Base-by-base conservation (phyloP, 1,139 yeast species). In the Magnusiomyces magnusii region DNA sequence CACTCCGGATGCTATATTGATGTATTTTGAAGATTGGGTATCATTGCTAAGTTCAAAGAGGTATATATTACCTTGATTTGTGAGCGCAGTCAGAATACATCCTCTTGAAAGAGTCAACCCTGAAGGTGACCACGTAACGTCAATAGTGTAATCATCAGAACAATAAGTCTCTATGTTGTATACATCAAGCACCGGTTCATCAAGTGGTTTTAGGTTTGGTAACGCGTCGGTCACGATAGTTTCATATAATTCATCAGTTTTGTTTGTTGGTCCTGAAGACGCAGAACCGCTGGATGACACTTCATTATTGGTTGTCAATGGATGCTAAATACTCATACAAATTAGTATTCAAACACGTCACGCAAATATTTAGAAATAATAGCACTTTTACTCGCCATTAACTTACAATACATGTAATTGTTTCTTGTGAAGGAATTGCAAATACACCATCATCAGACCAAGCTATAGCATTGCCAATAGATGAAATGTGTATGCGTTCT, bases 121-220 rank as follows among this genome's bases (percentile, higher is more conserved):
- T 24, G 55, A 52, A 25, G 55, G 55, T n/a, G 55, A 52, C 55
- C 55, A 52, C 15, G 25, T 17, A 25, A 41, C n/a, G 15, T 3
- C 31, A 17, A 39, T n/a, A 17, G 10, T 19, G 24, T 24, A 39
- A 39, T 52, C 47, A 31, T 52, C 55, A 2, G 55, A 41, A 24
- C 49, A 39, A 36, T 41, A 52, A 3, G 55, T 41, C 19, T 52
- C 55, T 17, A 52, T 41, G 17, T 52, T 42, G 47, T 24, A 52
- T 17, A 23, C 23, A 3, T 41, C 34, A 3, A 41, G 23, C n/a
- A 17, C 21, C 1, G 47, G 27, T n/a, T 52, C 55, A 19, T 31
- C 55, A 3, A 52, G 47, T 3, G 55, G 55, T 41, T 41, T 52
- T 25, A 27, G 10, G 19, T 5, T 13, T 2, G 36, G 36, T 17